Conservation (phyloP, 768 basidiomycete species). For the Phlebiopsis gigantea region DNA sequence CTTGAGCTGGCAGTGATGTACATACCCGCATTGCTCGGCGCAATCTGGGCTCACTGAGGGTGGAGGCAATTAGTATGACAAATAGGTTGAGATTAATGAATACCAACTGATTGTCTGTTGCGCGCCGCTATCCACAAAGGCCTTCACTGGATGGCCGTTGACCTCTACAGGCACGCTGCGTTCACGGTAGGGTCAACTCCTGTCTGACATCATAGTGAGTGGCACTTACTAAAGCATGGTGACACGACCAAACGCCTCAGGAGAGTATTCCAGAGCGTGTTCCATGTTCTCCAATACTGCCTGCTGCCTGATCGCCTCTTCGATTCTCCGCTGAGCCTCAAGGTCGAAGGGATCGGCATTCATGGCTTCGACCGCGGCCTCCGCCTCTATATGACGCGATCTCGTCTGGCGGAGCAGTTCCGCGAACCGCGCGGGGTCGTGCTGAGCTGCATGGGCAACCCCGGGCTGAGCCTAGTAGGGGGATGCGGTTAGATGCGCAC, state of each 20-base stretch:
- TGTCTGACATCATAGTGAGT: background rate
- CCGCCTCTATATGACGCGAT: constrained; percentile 46
- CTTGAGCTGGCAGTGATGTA: constrained; percentile 13
- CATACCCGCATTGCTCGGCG: constrained; percentile 86
- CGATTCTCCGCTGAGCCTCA: constrained; percentile 89
- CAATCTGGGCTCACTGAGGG: constrained; percentile 84
- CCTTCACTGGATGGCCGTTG: constrained; percentile 85
- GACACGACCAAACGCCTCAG: constrained; percentile 90
- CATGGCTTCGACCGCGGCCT: constrained; percentile 61
- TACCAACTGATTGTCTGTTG: constrained; percentile 91
- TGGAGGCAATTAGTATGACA: background rate
- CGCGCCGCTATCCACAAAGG: constrained; percentile 97
- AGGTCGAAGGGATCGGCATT: constrained; percentile 89
- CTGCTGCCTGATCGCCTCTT: constrained; percentile 87
- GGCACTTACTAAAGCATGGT: constrained; percentile 92
- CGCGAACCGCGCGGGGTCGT: constrained; percentile 70
- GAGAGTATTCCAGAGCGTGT: constrained; percentile 90
- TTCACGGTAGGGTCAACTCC: background rate
- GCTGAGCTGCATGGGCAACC: constrained; percentile 62
- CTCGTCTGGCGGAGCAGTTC: constrained; percentile 61
- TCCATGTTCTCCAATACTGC: constrained; percentile 89
- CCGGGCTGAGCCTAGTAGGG: constrained; percentile 69
- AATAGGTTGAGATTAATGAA: background rate
- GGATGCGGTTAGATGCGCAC: background rate
- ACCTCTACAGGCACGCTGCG: constrained; percentile 85